Evolutionary conservation across 768 basidiomycete species (phyloP).

Genomic region (Pleurotus giganteus): DNA sequence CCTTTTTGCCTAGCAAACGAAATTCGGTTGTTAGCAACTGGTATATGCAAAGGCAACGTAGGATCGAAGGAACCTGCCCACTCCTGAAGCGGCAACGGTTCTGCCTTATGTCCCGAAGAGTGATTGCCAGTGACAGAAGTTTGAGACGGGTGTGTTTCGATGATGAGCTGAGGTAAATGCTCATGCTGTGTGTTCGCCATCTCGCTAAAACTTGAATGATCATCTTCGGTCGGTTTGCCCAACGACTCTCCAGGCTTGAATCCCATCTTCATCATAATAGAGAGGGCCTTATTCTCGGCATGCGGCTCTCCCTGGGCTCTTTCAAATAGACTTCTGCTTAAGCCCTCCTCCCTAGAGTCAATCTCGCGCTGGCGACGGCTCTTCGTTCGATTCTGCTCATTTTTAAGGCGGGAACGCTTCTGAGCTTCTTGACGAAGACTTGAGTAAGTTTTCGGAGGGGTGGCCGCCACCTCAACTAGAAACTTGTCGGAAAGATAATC

Average conservation of each 20-base stretch:
- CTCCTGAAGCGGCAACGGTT: conserved; percentile 75
- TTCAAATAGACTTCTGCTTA: conserved; percentile 79
- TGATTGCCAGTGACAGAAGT: no score
- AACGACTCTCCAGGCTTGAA: conserved; percentile 83
- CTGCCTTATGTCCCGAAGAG: conserved; percentile 42
- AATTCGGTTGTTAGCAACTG: conserved; percentile 1
- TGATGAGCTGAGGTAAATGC: no score
- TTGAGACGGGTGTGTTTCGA: no score
- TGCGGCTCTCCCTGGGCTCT: conserved; percentile 65
- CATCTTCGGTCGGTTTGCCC: conserved; percentile 40
- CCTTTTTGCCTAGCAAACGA: conserved; percentile 61
- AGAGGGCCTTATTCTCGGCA: conserved; percentile 71
- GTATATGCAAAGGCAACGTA: conserved; percentile 1
- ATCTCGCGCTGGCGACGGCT: conserved; percentile 66
- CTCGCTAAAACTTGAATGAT: conserved; percentile 3
- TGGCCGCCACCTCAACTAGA: conserved; percentile 41
- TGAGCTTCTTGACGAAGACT: conserved; percentile 68
- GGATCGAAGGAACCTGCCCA: conserved; percentile 65
- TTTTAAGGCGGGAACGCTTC: conserved; percentile 55
- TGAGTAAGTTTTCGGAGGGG: conserved; percentile 60
- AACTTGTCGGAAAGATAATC: conserved; percentile 92
- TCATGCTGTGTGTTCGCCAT: no score
- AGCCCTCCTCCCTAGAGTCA: conserved; percentile 74
- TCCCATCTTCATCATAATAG: conserved; percentile 95
- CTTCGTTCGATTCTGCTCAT: conserved; percentile 66